Evolutionary conservation across 1,284 basidiomycete species (phyloP).

Genomic region (Papiliotrema laurentii): DNA sequence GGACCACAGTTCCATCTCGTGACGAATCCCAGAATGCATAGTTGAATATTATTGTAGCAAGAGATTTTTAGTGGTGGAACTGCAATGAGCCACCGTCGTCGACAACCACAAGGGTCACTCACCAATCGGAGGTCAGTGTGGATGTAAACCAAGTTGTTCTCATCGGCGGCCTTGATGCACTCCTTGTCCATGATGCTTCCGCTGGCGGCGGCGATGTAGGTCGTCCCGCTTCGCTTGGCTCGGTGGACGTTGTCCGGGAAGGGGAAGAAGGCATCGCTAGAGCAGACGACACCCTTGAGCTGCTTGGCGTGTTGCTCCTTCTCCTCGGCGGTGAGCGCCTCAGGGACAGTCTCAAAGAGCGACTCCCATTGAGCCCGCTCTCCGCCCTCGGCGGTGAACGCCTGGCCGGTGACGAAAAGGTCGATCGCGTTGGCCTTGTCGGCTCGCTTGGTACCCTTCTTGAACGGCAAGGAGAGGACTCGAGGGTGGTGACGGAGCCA

Average conservation of each 20-base stretch:
- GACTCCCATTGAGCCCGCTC: conserved; percentile 91
- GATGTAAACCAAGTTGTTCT: conserved; percentile 80
- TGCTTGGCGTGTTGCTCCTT: conserved; percentile 65
- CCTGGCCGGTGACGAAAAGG: conserved; percentile 87
- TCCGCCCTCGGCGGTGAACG: conserved; percentile 66
- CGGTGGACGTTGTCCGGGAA: conserved; percentile 98
- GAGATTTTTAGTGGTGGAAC: conserved; percentile 17
- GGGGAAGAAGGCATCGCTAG: conserved; percentile 98
- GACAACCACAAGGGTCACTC: conserved; percentile 13
- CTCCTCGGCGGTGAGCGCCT: conserved; percentile 66
- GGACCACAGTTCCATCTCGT: too few species aligned
- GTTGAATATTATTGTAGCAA: too few species aligned
- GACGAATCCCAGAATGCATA: conserved; percentile 1
- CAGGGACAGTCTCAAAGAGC: conserved; percentile 73
- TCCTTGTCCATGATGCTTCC: conserved; percentile 97
- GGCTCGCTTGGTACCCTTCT: conserved; percentile 93
- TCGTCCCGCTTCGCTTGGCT: conserved; percentile 83
- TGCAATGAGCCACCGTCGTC: conserved; percentile 1
- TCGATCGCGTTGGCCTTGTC: conserved; percentile 99
- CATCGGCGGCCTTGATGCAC: conserved; percentile 90
- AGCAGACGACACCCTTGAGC: conserved; percentile 82
- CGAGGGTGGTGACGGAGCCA: conserved; percentile 97
- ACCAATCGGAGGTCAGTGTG: conserved; percentile 64
- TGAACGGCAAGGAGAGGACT: conserved; percentile 83
- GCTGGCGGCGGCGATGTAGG: conserved; percentile 87